Conservation (phyloP, 257 asterid species). For the Gentiana dahurica region DNA sequence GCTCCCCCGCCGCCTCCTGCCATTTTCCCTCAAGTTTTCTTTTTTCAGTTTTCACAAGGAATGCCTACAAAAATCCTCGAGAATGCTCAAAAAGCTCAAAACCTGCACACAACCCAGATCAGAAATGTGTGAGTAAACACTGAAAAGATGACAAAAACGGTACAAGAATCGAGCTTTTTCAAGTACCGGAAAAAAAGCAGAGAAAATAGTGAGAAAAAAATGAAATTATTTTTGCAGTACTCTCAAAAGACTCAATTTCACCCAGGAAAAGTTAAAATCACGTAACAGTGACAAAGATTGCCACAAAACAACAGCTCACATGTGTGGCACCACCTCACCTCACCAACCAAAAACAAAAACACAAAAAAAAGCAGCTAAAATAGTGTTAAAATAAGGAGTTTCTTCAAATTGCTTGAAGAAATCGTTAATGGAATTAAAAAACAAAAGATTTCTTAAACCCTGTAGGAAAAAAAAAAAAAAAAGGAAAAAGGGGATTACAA, state of each 20-base stretch:
- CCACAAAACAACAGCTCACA: constrained; percentile 14
- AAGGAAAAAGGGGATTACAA: background rate
- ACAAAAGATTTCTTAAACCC: background rate
- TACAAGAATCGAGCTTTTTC: constrained; percentile 14
- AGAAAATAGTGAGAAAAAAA: background rate
- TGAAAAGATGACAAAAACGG: constrained; percentile 18
- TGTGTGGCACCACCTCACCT: constrained; percentile 18
- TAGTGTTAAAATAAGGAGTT: too few relatives aligned
- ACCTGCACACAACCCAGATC: constrained; percentile 29
- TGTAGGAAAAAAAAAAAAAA: background rate
- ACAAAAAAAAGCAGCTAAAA: background rate
- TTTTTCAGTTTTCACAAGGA: background rate
- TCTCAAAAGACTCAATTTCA: constrained; percentile 12
- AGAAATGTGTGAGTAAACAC: constrained; percentile 11
- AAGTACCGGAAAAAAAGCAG: constrained; percentile 13
- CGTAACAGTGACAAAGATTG: constrained; percentile 9
- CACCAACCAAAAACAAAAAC: background rate
- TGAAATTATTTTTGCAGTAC: constrained; percentile 2
- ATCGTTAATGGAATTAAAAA: too few relatives aligned
- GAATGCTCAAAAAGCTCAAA: constrained; percentile 17
- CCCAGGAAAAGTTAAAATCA: background rate
- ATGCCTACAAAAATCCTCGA: constrained; percentile 2
- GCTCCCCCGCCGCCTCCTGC: constrained; percentile 44
- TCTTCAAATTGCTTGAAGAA: too few relatives aligned
- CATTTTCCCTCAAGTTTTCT: constrained; percentile 16